Conservation (phyloP, 495 filamentous ascomycete species). For the Hyaloscypha hepaticicola region DNA sequence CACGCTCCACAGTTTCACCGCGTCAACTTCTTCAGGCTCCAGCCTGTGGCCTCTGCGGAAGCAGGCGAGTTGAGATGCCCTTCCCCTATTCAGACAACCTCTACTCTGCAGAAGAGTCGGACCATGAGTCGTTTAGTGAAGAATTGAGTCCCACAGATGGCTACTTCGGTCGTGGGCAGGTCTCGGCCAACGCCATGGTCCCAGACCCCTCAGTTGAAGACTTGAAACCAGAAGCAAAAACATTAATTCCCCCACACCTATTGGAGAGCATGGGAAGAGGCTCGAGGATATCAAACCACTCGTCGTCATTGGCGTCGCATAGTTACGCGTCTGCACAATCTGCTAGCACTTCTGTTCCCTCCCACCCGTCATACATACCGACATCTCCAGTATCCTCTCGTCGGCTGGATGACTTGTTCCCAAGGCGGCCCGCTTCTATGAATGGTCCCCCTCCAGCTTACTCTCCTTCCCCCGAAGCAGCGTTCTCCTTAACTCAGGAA, state of each 20-base stretch:
- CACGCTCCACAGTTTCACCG: neutral
- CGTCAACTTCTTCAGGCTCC: constrained; percentile 13
- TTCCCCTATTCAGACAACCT: constrained; percentile 27
- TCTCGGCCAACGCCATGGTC: constrained; percentile 21
- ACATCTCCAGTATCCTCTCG: constrained; percentile 6
- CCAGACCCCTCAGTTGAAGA: constrained; percentile 26
- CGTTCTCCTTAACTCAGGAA: neutral
- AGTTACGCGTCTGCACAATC: constrained; percentile 22
- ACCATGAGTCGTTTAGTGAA: constrained; percentile 31
- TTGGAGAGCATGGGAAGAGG: constrained; percentile 3
- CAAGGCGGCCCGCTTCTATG: constrained; percentile 9
- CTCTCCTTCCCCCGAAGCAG: constrained; percentile 10
- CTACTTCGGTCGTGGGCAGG: constrained; percentile 24
- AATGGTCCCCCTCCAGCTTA: constrained; percentile 28
- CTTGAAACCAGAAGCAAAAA: constrained; percentile 22
- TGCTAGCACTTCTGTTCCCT: neutral
- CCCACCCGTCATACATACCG: constrained; percentile 15
- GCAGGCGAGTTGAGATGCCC: constrained; percentile 27
- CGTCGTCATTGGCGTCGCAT: constrained; percentile 5
- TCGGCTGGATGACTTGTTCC: constrained; percentile 8
- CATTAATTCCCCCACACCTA: constrained; percentile 13
- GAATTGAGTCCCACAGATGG: constrained; percentile 31
- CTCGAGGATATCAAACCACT: constrained; percentile 14
- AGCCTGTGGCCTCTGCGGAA: neutral
- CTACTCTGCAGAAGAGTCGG: constrained; percentile 28